Conservation (phyloP, 345 rosid species). For the Populus tremula region DNA sequence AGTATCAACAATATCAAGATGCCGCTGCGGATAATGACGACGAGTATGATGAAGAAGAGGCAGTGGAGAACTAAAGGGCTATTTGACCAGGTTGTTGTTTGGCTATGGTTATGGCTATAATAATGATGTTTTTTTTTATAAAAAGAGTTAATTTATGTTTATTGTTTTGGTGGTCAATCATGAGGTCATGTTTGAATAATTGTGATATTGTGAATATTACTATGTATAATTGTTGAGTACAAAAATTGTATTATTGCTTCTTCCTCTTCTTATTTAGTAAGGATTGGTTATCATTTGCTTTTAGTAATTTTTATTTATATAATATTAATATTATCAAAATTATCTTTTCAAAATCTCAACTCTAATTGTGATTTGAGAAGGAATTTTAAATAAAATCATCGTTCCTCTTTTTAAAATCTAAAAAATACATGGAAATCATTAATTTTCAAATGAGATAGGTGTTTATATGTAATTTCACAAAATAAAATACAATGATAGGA, state of each 20-base stretch:
- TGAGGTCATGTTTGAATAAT: conserved; percentile 15
- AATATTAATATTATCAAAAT: not conserved
- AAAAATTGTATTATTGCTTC: not conserved
- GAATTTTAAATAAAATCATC: too few species aligned
- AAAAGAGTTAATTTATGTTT: not conserved
- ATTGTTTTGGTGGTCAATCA: conserved; percentile 21
- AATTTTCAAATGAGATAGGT: not conserved
- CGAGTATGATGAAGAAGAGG: conserved; percentile 56
- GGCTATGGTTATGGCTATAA: conserved; percentile 3
- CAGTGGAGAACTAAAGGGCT: conserved; percentile 28
- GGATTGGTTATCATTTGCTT: not conserved
- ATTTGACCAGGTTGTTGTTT: not conserved
- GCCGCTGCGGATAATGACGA: conserved; percentile 64
- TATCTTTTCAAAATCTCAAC: too few species aligned
- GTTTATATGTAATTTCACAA: too few species aligned
- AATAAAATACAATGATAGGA: too few species aligned
- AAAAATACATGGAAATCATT: not conserved
- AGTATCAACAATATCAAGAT: conserved; percentile 87
- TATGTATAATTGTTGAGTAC: not conserved
- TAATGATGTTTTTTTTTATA: not conserved
- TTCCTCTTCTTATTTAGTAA: too few species aligned
- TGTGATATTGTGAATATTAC: not conserved
- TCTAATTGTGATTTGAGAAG: not conserved
- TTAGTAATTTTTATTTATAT: not conserved
- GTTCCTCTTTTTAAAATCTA: not conserved